A percentile compares a stretch with the other conserved stretches of the same genome.
Conservation (phyloP, 371 early-diverging fungal genomes). For the Encephalitozoon cuniculi region DNA sequence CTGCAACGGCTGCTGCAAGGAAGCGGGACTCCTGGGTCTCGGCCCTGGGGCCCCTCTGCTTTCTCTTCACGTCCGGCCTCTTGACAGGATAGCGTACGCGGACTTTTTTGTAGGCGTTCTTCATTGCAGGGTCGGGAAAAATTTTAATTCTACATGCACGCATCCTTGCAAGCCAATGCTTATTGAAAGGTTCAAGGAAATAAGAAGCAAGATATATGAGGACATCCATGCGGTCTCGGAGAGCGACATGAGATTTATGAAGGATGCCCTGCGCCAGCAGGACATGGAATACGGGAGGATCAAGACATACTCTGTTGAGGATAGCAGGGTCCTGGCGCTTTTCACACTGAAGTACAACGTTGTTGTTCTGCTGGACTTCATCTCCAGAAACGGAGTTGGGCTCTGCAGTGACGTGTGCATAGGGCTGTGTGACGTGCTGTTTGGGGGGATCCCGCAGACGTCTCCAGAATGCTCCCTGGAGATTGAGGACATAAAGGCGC, state of each 20-base stretch:
- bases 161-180: neutral
- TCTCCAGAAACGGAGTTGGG: constrained; percentile 19
- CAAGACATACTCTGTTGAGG: constrained; percentile 23
- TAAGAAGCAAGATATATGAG: constrained; percentile 22
- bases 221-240: constrained; percentile 6
- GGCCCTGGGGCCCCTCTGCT: constrained; percentile 11
- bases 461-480: constrained; percentile 16
- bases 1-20: constrained; percentile 55
- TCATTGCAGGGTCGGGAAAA: constrained; percentile 11
- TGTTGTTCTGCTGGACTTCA: constrained; percentile 13
- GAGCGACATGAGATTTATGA: constrained; percentile 20
- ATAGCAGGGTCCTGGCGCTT: constrained; percentile 27
- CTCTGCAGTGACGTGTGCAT: constrained; percentile 2
- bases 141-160: constrained; percentile 6
- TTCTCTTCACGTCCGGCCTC: constrained; percentile 9
- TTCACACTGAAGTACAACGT: constrained; percentile 39
- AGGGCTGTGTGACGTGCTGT: constrained; percentile 20
- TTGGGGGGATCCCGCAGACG: neutral
- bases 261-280: neutral
- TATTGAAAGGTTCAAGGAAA: constrained; percentile 35
- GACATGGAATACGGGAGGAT: constrained; percentile 29
- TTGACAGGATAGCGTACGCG: constrained; percentile 2
- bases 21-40: neutral
- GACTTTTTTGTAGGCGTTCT: neutral
- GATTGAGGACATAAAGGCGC: constrained; percentile 24